Conservation (phyloP, 805 yeast genomes). For the Wickerhamomyces rabaulensis region DNA sequence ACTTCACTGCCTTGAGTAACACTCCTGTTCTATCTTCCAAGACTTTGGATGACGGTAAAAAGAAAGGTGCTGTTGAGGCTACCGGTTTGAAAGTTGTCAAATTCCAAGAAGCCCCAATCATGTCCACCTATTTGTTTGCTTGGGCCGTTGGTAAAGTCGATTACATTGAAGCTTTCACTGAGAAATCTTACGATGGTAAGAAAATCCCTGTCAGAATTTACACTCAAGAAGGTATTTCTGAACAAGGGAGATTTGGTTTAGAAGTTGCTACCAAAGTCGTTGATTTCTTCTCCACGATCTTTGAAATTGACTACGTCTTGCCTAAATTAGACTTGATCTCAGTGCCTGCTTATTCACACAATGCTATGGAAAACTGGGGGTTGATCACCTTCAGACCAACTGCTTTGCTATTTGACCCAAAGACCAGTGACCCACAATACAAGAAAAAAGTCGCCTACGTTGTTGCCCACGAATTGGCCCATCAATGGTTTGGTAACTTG, state of each 20-base stretch:
- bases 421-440: conserved; percentile 54
- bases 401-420: conserved; percentile 65
- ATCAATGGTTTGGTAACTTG: conserved; percentile 88
- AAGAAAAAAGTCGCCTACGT: conserved; percentile 76
- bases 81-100: conserved; percentile 22
- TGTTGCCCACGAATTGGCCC: conserved; percentile 84
- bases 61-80: conserved; percentile 40
- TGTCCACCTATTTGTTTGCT: conserved; percentile 80
- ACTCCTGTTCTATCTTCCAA: conserved; percentile 55
- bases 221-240: conserved; percentile 71
- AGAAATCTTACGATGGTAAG: conserved; percentile 40
- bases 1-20: conserved; percentile 58
- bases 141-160: conserved; percentile 77
- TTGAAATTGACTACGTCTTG: conserved; percentile 72
- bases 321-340: conserved; percentile 80
- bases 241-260: conserved; percentile 65
- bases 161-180: conserved; percentile 48
- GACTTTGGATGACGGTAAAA: conserved; percentile 36
- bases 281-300: conserved; percentile 63
- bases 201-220: conserved; percentile 77
- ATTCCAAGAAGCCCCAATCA: conserved; percentile 71
- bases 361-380: conserved; percentile 90
- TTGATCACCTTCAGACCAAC: conserved; percentile 77
- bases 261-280: conserved; percentile 71
- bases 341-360: conserved; percentile 75